Conservation (phyloP, 495 filamentous ascomycete species). For the Cenococcum geophilum region DNA sequence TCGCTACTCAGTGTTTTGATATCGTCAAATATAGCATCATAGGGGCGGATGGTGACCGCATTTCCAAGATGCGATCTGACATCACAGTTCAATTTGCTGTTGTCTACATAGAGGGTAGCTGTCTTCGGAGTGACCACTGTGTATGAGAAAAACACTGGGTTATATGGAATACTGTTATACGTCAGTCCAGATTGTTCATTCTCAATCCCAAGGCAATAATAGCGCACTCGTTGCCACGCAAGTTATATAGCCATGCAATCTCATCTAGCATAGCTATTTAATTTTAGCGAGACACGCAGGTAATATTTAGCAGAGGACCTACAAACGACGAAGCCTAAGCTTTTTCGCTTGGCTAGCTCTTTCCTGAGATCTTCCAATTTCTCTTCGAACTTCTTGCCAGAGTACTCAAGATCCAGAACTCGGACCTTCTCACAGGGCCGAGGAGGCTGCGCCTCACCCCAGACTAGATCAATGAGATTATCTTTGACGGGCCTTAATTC, state of each 20-base stretch:
- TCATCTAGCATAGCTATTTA: conserved; percentile 79
- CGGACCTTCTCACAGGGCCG: conserved; percentile 71
- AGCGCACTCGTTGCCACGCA: conserved; percentile 81
- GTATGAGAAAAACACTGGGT: conserved; percentile 98
- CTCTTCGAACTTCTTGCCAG: conserved; percentile 74
- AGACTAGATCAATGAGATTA: conserved; percentile 84
- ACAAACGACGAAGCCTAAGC: conserved; percentile 81
- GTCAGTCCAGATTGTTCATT: conserved; percentile 15
- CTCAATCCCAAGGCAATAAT: not conserved
- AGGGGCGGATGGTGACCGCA: conserved; percentile 73
- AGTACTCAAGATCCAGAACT: conserved; percentile 62
- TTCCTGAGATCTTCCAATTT: conserved; percentile 86
- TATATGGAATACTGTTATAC: conserved; percentile 76
- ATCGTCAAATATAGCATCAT: conserved; percentile 76
- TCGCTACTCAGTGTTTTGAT: conserved; percentile 52
- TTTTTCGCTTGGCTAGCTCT: conserved; percentile 87
- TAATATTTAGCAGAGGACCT: conserved; percentile 11
- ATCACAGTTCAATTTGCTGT: conserved; percentile 65
- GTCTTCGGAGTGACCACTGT: conserved; percentile 76
- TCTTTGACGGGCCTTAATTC: conserved; percentile 64
- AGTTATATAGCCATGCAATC: conserved; percentile 95
- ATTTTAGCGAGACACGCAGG: not conserved
- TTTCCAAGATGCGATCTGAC: conserved; percentile 64
- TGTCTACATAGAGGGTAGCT: conserved; percentile 80
- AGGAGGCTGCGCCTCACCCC: conserved; percentile 67